These are phyloP conservation scores for Pseudocercospora cruenta DNA, from an alignment of 2,329 filamentous ascomycete genomes.

Conservation along the genomic window DNA sequence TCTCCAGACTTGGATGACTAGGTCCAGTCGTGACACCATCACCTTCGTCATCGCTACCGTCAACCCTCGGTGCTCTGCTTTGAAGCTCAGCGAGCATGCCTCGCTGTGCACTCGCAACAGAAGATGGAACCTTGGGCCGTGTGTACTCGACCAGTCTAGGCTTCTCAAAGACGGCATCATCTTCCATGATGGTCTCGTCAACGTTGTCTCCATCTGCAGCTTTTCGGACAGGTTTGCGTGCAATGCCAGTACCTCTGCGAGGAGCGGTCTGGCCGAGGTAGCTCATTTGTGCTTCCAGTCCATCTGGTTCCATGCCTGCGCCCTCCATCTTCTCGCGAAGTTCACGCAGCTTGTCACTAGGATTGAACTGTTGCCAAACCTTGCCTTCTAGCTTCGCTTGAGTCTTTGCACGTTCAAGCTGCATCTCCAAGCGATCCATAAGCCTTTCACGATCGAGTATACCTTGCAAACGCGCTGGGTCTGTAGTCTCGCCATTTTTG, in stretches of 20 bases:
- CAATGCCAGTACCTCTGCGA: conserved; percentile 46
- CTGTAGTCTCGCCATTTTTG: conserved; percentile 60
- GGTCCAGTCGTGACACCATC: conserved; percentile 74
- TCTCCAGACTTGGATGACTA: conserved; percentile 74
- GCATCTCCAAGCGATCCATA: conserved; percentile 92
- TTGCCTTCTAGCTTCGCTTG: conserved; percentile 96
- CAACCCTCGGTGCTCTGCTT: conserved; percentile 72
- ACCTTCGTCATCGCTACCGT: conserved; percentile 72
- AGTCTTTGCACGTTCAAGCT: conserved; percentile 95
- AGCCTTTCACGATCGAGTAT: conserved; percentile 90
- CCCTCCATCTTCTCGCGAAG: conserved; percentile 94
- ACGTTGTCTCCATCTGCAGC: conserved; percentile 41
- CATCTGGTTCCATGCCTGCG: conserved; percentile 45
- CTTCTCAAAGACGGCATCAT: conserved; percentile 73
- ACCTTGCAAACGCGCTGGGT: conserved; percentile 80
- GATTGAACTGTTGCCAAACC: conserved; percentile 80
- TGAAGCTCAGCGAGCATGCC: conserved; percentile 71
- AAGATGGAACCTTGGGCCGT: conserved; percentile 66
- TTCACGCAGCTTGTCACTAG: conserved; percentile 88
- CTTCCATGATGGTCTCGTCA: conserved; percentile 52
- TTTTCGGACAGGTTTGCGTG: conserved; percentile 39
- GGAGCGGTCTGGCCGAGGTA: conserved; percentile 59
- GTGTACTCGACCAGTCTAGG: conserved; percentile 78
- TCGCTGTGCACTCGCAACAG: conserved; percentile 60
- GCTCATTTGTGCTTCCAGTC: conserved; percentile 61